A percentile compares a stretch with the other conserved stretches of the same genome.
Evolutionary conservation across 257 asterid genomes (phyloP).

Genomic region (Solanum tarijense): DNA sequence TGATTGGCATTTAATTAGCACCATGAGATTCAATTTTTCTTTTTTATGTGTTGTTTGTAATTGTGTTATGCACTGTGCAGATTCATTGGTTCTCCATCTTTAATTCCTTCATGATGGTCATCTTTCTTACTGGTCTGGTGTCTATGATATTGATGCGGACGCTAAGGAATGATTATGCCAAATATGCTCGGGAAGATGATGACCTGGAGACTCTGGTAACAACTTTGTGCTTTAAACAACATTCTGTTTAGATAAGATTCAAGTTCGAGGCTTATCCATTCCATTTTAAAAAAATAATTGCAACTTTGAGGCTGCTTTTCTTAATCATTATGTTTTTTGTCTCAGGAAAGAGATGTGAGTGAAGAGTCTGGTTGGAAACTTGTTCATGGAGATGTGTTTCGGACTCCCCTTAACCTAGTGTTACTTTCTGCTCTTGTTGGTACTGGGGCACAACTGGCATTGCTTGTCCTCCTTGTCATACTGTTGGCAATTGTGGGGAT

Average conservation of each 20-base stretch:
- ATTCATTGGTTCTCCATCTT: slow-evolving; percentile 97
- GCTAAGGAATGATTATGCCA: slow-evolving; percentile 92
- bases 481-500: slow-evolving; percentile 47
- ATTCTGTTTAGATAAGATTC: not conserved
- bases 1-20: not conserved
- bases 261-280: not conserved
- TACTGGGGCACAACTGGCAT: slow-evolving; percentile 49
- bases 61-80: slow-evolving; percentile 29
- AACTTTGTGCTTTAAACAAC: not conserved
- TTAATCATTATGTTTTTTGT: not conserved
- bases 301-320: not conserved
- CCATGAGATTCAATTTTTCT: not conserved
- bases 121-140: slow-evolving; percentile 92
- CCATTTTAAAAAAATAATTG: not conserved
- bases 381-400: slow-evolving; percentile 57
- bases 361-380: slow-evolving; percentile 74
- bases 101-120: slow-evolving; percentile 99
- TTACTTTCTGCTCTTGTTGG: slow-evolving; percentile 55
- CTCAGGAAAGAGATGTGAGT: slow-evolving; percentile 51
- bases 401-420: slow-evolving; percentile 35
- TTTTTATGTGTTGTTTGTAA: not conserved
- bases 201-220: slow-evolving; percentile 92
- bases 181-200: slow-evolving; percentile 98
- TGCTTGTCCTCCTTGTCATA: slow-evolving; percentile 50
- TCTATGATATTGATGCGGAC: slow-evolving; percentile 98